Base-by-base conservation (phyloP, 2,329 filamentous ascomycete species). In the Cladophialophora carrionii region DNA sequence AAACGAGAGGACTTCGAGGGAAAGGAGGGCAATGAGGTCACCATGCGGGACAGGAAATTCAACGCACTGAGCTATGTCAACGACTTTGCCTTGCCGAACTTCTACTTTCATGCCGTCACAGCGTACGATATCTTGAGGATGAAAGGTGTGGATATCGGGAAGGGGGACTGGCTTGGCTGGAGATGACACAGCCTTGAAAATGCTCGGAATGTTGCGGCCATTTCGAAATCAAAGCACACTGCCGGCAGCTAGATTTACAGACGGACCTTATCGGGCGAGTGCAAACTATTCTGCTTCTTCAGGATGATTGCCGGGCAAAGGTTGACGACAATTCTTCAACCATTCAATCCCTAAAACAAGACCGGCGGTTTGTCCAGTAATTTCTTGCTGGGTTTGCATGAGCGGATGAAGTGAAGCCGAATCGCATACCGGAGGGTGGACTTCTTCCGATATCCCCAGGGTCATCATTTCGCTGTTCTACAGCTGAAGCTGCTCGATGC, bases 41-140 rank as follows among this genome's bases (percentile, higher is more conserved):
- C 75, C 4, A 65, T 84, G 41, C 72, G 71, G 3, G 76, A 82
- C 58, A 56, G 73, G 6, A 78, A 77, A 63, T 79, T 83, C 14
- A 77, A 77, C 2, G 80, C 75, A 0, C 68, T 77, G 61, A 74
- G 78, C 1, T 89, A 85, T 72, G 72, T 84, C 24, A 72, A 76
- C 48, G 76, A 76, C 2, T 85, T 82, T 73, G 79, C 76, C 3
- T 62, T 87, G 51, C 86, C 87, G 24, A 88, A 89, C 72, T 75
- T 88, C 70, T 88, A 81, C 77, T 90, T 90, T 76, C 88, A 90
- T 73, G 69, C 85, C 14, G 80, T 75, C 2, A 87, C 81, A 12
- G 80, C 84, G 9, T 90, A 90, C 76, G 79, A 75, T 24, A 85
- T 90, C 62, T 72, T 90, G 73, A 79, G 88, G 65, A 82, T 80